These are phyloP conservation scores for Ceratocystis ficicola DNA, from an alignment of 2,329 filamentous ascomycete species.

Conservation along the genomic window DNA sequence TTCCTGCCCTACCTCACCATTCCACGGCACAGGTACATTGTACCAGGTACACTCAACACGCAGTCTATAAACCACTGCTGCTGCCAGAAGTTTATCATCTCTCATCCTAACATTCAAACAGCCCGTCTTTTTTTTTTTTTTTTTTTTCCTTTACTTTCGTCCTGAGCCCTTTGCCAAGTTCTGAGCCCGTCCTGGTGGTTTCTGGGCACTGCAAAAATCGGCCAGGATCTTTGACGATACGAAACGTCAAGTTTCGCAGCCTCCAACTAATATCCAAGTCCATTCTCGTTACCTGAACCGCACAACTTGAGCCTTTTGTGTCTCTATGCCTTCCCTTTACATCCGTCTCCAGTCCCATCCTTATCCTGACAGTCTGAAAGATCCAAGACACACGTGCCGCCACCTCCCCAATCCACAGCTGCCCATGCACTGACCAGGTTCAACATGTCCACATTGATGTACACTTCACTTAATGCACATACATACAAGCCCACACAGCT, in stretches of 20 bases:
- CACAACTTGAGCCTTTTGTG: background rate
- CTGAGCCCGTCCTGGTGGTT: background rate
- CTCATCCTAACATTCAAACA: background rate
- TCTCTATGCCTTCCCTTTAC: background rate
- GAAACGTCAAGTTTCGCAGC: slow-evolving; percentile 4
- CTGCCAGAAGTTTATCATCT: background rate
- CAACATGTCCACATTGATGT: background rate
- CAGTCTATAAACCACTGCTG: background rate
- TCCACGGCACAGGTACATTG: slow-evolving; percentile 3
- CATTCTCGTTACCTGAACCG: background rate
- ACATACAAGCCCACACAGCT: background rate
- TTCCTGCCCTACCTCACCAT: background rate
- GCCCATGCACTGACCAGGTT: slow-evolving; percentile 1
- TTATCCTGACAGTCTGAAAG: background rate
- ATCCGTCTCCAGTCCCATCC: background rate
- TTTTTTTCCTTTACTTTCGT: background rate
- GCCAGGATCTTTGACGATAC: slow-evolving; percentile 1
- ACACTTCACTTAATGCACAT: slow-evolving; percentile 4
- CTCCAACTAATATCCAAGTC: background rate
- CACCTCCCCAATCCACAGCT: background rate
- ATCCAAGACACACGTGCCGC: slow-evolving; percentile 3
- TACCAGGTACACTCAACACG: background rate
- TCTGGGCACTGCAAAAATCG: background rate
- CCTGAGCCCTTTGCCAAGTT: background rate
- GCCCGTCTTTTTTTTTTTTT: background rate